A percentile compares a stretch with the other conserved stretches of the same genome.
Evolutionary conservation across 169 alveolate genomes (phyloP).

Genomic region (Plasmodium gallinaceum): DNA sequence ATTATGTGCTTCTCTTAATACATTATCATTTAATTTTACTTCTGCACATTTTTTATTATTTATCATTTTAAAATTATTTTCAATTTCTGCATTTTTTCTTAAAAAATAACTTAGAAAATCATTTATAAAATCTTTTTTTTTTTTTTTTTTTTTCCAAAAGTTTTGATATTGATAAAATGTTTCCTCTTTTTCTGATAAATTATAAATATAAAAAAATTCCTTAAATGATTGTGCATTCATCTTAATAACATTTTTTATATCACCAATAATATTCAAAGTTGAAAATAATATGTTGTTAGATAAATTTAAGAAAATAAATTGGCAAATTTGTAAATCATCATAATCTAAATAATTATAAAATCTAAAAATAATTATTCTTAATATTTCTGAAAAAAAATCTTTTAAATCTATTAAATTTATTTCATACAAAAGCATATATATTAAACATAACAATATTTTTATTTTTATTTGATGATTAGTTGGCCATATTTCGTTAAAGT

Average conservation of each 20-base stretch:
- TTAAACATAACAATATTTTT: slow-evolving; percentile 48
- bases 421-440: slow-evolving; percentile 47
- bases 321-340: slow-evolving; percentile 56
- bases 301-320: slow-evolving; percentile 45
- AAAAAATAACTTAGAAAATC: slow-evolving; percentile 13
- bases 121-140: slow-evolving; percentile 1
- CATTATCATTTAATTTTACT: background rate
- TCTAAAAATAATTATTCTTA: slow-evolving; percentile 46
- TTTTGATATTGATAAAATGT: background rate
- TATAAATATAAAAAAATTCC: slow-evolving; percentile 28
- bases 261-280: slow-evolving; percentile 22
- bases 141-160: background rate
- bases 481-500: slow-evolving; percentile 58
- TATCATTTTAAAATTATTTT: background rate
- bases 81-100: background rate
- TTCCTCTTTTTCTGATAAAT: slow-evolving; percentile 7
- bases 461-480: slow-evolving; percentile 46
- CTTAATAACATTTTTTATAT: slow-evolving; percentile 17
- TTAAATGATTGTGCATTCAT: background rate
- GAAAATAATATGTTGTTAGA: slow-evolving; percentile 61
- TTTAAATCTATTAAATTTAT: slow-evolving; percentile 24
- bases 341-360: slow-evolving; percentile 60
- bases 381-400: slow-evolving; percentile 33
- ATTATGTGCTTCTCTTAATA: background rate
- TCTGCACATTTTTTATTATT: background rate